Evolutionary conservation across 2,329 filamentous ascomycete genomes (phyloP).

Genomic region (Fusarium hostae): DNA sequence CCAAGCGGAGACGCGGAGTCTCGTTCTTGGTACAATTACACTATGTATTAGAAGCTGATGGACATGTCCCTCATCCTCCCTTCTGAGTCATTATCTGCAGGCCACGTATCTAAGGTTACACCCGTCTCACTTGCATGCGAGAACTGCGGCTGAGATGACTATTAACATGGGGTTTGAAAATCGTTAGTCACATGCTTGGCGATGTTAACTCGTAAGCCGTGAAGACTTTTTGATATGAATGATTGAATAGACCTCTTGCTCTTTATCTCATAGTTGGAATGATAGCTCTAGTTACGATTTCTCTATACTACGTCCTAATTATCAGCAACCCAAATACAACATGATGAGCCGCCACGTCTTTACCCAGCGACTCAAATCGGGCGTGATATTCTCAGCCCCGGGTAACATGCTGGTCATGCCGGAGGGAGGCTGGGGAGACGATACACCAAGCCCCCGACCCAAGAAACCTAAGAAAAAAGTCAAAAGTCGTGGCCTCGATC

Average conservation of each 20-base stretch:
- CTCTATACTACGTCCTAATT: rapidly evolving
- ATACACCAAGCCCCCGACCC: background rate
- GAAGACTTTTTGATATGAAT: no score
- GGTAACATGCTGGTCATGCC: rapidly evolving
- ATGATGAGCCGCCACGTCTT: background rate
- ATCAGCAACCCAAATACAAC: rapidly evolving
- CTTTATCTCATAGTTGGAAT: no score
- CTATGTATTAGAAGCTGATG: no score
- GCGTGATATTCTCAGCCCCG: background rate
- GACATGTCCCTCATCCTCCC: rapidly evolving
- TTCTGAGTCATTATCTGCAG: background rate
- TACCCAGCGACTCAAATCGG: background rate
- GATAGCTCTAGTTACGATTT: no score
- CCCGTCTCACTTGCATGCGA: no score
- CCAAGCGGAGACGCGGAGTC: no score
- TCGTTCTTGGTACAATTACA: no score
- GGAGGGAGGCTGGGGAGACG: background rate
- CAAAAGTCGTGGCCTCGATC: rapidly evolving
- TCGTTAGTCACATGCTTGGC: background rate
- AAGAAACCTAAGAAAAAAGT: background rate
- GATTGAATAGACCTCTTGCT: no score
- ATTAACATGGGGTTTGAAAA: background rate
- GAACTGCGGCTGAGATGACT: background rate
- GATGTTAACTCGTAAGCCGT: no score
- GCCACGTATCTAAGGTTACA: background rate